Conservation (phyloP, 2,329 filamentous ascomycete genomes). For the Gaeumannomyces sp. region DNA sequence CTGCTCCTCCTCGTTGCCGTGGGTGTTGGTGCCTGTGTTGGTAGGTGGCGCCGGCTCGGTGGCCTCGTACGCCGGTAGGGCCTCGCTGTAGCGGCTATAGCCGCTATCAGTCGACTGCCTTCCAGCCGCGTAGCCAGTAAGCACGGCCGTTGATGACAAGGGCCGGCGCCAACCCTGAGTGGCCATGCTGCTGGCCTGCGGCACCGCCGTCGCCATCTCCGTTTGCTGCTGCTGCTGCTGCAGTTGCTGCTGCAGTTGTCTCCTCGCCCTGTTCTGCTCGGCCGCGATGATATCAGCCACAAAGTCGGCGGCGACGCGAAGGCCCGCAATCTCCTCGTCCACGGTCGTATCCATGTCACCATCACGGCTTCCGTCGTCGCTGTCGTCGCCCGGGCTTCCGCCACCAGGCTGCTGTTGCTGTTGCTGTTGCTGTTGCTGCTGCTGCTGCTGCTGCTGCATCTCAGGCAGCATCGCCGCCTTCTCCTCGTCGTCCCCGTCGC, state of each 20-base stretch:
- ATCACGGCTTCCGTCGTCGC: constrained; percentile 20
- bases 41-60: constrained; percentile 12
- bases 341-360: constrained; percentile 28
- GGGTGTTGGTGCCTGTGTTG: constrained; percentile 7
- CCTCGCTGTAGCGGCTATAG: constrained; percentile 29
- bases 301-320: constrained; percentile 39
- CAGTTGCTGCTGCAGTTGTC: constrained; percentile 15
- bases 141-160: constrained; percentile 22
- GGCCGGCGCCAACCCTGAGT: constrained; percentile 13
- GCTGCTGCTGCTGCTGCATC: neutral
- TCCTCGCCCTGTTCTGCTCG: constrained; percentile 30
- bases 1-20: too few relatives aligned
- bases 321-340: constrained; percentile 43
- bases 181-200: constrained; percentile 11
- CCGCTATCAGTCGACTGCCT: constrained; percentile 10
- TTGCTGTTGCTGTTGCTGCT: neutral
- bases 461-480: constrained; percentile 14
- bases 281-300: constrained; percentile 40
- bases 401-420: neutral
- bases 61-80: constrained; percentile 37
- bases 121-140: constrained; percentile 24
- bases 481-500: constrained; percentile 27
- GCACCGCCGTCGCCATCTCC: constrained; percentile 6
- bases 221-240: constrained; percentile 8
- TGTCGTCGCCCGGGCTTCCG: constrained; percentile 8